Evolutionary conservation across 2,329 filamentous ascomycete species (phyloP), one percentile per base, ranked within the genome.

Genomic region (Aureobasidium sp.): DNA sequence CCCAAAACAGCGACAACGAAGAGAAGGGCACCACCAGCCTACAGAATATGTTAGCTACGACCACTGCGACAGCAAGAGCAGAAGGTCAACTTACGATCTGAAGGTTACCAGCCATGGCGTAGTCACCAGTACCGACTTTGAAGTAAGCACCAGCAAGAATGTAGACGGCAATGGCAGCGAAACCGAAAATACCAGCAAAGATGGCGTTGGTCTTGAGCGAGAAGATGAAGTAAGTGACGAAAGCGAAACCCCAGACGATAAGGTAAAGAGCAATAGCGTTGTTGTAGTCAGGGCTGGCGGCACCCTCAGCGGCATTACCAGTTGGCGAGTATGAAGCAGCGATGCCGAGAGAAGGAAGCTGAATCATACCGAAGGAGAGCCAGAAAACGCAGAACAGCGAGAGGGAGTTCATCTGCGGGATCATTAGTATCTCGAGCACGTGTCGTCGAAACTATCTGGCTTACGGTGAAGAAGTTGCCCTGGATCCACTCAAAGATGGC

Each of bases 401-500:
- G 71, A 79, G 79, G 0, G 80, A 77, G 74, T 81, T 79, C 79
- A 82, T 82, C 56, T 59, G 13, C 7, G 15, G 12, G 1, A 5
- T 46, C 7, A 15, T 59, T 3, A 59, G 44, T 29, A 48, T 12
- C 5, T 15, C 10, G 10, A 13, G 27, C 13, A n/a, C 13, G 15
- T 41, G 1, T 17, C 12, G 13, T 27, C 6, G 6, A 13, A 29
- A 17, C 4, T 2, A 2, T 39, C 15, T 20, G 20, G 24, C 56
- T 50, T 27, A 59, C 56, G 24, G 63, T 61, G 65, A 79, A 78
- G 74, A 80, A 80, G 66, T 80, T 80, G 6, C 76, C 77, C 75
- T 79, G 78, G 50, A 82, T 76, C 79, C 79, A 82, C 65, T 82
- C 79, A 65, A 81, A 81, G 7, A 82, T 76, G 62, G 78, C 77